Base-by-base conservation (phyloP, 352 stramenopile species). In the Phytophthora citricola region DNA sequence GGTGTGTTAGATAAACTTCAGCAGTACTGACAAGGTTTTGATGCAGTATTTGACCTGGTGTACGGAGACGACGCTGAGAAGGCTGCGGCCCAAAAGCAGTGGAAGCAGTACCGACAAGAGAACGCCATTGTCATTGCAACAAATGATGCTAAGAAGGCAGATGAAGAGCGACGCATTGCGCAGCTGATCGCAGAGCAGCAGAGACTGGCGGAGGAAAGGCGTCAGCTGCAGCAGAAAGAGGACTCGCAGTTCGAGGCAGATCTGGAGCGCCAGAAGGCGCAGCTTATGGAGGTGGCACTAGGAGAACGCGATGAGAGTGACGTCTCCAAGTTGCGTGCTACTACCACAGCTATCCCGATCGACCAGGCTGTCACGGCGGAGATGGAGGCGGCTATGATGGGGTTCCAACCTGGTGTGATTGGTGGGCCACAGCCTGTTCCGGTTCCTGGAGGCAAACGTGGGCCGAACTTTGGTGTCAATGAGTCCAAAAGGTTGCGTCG, bases 331-430 rank as follows among this genome's bases (percentile, higher is more conserved):
- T 31, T 95, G 26, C 82, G 83, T 15, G 79, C 78, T 4, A 93
- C 87, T 2, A 95, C 87, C 20, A 95, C 87, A 1, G 85, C 85
- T 9, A 81, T 94, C 53, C 87, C 87, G 4, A 95, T 95, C 57
- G 87, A 95, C 54, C 87, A 95, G 66, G 78, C 87, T 2, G 81
- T 95, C n/a, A 93, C 84, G 2, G 87, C 87, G 11, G 87, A 95
- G 60, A 95, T 95, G 87, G 87, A 95, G 59, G 87, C 87, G 0
- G 87, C 87, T 4, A 95, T 95, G 87, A 92, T 95, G 81, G 87
- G 87, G 6, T 94, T 95, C 62, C 85, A 94, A 61, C 87, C 87
- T 3, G 85, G 87, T 9, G 75, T 87, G 3, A 65, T 91, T 56
- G 86, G 84, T 8, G 87, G 85, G 0, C 84, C 87, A 15, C 87